These are phyloP conservation scores for Eucalyptus erythrocorys DNA, from an alignment of 345 rosid species.

Conservation along the genomic window DNA sequence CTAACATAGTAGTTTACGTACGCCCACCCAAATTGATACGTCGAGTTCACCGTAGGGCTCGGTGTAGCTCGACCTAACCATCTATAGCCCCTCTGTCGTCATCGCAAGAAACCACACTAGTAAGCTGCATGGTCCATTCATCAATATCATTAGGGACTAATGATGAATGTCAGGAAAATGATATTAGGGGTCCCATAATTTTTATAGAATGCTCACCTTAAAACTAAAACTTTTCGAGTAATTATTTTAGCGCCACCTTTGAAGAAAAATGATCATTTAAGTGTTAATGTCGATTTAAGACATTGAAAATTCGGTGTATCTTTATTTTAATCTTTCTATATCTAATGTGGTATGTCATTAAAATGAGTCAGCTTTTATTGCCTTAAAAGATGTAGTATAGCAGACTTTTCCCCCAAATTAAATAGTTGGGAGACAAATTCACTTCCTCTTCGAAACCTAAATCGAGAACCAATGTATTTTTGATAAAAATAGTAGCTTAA, in stretches of 20 bases:
- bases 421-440: neutral
- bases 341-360: fast-evolving
- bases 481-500: neutral
- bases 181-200: fast-evolving
- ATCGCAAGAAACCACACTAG: too few species aligned
- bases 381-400: neutral
- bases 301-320: fast-evolving
- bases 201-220: fast-evolving
- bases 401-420: neutral
- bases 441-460: neutral
- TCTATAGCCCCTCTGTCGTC: too few species aligned
- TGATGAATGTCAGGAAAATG: neutral
- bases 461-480: neutral
- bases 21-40: too few species aligned
- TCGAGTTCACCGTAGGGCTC: neutral
- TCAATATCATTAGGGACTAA: neutral
- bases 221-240: fast-evolving
- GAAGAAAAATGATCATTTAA: neutral
- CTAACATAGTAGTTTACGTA: too few species aligned
- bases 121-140: too few species aligned
- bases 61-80: too few species aligned
- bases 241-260: fast-evolving
- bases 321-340: neutral
- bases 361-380: neutral
- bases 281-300: neutral